Base-by-base conservation (phyloP, 768 basidiomycete genomes). In the Sporobolomyces phaffii region DNA sequence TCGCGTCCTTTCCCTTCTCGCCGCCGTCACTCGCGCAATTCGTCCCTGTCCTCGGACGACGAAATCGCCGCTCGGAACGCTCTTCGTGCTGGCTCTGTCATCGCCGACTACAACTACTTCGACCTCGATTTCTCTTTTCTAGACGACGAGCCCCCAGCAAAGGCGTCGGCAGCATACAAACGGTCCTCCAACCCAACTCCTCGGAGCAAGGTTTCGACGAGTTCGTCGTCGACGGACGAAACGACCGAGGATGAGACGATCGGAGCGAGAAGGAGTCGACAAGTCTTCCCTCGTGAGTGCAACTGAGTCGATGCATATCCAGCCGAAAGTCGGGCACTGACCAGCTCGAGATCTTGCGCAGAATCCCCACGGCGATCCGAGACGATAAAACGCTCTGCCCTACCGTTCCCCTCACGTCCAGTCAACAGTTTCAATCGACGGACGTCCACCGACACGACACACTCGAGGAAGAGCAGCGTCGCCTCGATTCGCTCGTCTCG, bases 71-170 rank as follows among this genome's bases (percentile, higher is more conserved):
- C 38, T 29, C 63, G 63, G 28, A 38, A 58, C 10, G 52, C 60
- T 1, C 29, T 66, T 17, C 47, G 40, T 17, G 62, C 69, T 5
- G 47, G 69, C 10, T 63, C 69, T 22, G 69, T 51, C n/a, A 31
- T 60, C 24, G 48, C 58, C 18, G 36, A 61, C 38, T 61, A 59
- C 43, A 60, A 65, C 34, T 48, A 31, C 44, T 57, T 71, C 58
- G 50, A 71, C n/a, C 44, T 71, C 48, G 69, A 71, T 44, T 66
- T 71, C 36, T 66, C 69, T 1, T 71, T 71, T 20, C 41, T 71
- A 43, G 65, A 70, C 17, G 64, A 70, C 2, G 69, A 63, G 36
- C 64, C 64, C 0, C 69, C 69, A n/a, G 5, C 69, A 5, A 20
- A 51, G 10, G 9, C 52, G 10, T 48, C 61, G 2, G 22, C 26